A percentile compares a stretch with the other conserved stretches of the same genome.
These are phyloP conservation scores for Neurospora discreta DNA, from an alignment of 495 filamentous ascomycete genomes.

Conservation along the genomic window DNA sequence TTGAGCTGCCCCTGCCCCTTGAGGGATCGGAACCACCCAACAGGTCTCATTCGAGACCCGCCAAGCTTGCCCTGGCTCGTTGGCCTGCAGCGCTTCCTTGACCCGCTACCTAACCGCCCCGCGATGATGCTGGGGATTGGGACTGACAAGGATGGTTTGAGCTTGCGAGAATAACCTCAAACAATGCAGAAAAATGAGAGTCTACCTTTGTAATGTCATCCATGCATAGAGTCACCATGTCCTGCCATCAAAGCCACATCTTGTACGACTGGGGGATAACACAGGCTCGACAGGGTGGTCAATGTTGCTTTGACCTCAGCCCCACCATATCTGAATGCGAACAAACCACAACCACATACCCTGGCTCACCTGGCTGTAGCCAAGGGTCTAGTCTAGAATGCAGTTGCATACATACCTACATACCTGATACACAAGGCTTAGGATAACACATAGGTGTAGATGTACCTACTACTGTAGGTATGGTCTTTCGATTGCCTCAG, in stretches of 20 bases:
- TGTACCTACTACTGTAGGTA: not conserved
- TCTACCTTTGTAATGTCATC: not conserved
- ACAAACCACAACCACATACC: not conserved
- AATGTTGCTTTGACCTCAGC: constrained; percentile 1
- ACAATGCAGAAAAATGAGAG: not conserved
- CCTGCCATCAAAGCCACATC: not conserved
- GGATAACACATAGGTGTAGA: not conserved
- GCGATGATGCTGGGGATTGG: not conserved
- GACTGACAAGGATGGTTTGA: not conserved
- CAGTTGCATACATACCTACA: not conserved
- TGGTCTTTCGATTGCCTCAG: not conserved
- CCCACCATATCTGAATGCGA: not conserved
- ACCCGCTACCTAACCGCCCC: not conserved
- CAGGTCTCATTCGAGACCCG: no score
- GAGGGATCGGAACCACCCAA: no score
- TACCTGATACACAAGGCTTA: not conserved
- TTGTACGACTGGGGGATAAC: not conserved
- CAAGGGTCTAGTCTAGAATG: not conserved
- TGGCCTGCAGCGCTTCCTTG: not conserved
- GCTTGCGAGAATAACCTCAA: not conserved
- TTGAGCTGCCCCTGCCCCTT: not conserved
- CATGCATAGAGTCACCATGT: not conserved
- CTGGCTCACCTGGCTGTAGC: not conserved
- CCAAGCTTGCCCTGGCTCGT: no score
- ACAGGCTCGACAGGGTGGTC: not conserved